phyloP scores from a whole-genome alignment of 2,329 filamentous ascomycete species.

The Cladosporium sp. region DNA sequence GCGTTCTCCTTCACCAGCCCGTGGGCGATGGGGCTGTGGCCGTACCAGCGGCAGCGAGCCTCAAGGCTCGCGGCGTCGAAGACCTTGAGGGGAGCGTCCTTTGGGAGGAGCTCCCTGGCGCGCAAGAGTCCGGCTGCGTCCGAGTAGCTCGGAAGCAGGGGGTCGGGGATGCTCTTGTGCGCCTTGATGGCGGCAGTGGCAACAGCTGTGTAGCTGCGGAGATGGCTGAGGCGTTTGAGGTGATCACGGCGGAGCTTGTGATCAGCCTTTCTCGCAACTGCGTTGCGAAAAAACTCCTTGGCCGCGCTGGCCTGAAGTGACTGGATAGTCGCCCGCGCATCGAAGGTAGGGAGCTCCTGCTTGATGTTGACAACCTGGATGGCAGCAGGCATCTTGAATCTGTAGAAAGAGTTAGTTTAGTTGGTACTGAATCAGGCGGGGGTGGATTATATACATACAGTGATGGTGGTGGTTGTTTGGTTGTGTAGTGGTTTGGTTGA shows the following conservation, averaged over 20 bases:
- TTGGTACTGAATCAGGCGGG: too few relatives aligned
- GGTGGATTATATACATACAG: too few relatives aligned
- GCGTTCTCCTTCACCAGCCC: conserved; percentile 1
- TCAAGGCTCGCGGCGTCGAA: neutral
- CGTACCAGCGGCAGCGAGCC: conserved; percentile 2
- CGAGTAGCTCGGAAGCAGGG: neutral
- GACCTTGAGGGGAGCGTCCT: neutral
- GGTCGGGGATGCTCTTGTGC: neutral
- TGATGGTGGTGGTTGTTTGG: neutral
- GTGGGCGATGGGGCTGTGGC: conserved; percentile 2
- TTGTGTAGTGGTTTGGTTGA: neutral
- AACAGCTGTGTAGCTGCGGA: neutral
- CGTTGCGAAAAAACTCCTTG: neutral
- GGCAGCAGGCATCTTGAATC: too few relatives aligned
- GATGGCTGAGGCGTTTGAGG: neutral
- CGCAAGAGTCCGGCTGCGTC: neutral
- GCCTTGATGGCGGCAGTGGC: neutral
- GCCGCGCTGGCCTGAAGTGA: neutral
- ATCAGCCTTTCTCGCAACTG: neutral
- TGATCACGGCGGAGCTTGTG: neutral
- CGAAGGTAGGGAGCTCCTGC: neutral
- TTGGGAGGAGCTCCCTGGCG: neutral
- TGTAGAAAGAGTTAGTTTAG: neutral
- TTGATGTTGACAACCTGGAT: too few relatives aligned
- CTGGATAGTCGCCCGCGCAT: neutral